These are phyloP conservation scores for Artemisia argyi DNA, from an alignment of 129 eudicot species.

Conservation along the genomic window DNA sequence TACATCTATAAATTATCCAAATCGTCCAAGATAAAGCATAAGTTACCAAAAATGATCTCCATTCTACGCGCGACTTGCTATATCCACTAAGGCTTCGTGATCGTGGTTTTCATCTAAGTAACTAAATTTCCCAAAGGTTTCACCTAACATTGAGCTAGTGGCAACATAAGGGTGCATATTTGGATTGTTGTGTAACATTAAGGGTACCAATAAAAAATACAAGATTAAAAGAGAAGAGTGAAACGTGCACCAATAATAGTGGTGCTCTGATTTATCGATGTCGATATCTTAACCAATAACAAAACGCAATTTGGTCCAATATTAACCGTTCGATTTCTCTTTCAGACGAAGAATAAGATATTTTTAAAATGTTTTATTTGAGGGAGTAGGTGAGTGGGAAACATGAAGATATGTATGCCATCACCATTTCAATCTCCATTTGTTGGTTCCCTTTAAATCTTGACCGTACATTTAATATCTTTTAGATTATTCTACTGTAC, in stretches of 20 bases:
- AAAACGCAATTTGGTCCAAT: slow-evolving; percentile 27
- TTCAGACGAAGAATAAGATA: too few relatives aligned
- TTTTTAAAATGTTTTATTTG: slow-evolving; percentile 3
- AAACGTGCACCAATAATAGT: slow-evolving; percentile 45
- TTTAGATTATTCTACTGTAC: too few relatives aligned
- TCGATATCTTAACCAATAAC: slow-evolving; percentile 35
- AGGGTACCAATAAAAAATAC: neutral
- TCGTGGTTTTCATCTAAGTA: too few relatives aligned
- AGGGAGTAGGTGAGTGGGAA: slow-evolving; percentile 39
- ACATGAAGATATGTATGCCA: slow-evolving; percentile 40
- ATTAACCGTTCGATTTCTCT: slow-evolving; percentile 20
- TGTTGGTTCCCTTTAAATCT: slow-evolving; percentile 19
- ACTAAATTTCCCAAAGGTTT: too few relatives aligned
- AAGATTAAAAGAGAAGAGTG: slow-evolving; percentile 12
- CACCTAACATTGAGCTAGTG: neutral
- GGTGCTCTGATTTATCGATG: slow-evolving; percentile 27
- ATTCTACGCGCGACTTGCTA: too few relatives aligned
- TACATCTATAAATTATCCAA: too few relatives aligned
- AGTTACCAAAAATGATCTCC: too few relatives aligned
- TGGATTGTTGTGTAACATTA: neutral
- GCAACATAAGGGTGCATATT: neutral
- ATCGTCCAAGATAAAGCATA: too few relatives aligned
- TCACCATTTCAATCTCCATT: slow-evolving; percentile 21
- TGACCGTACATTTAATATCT: slow-evolving; percentile 4
- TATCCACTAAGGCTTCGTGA: too few relatives aligned